A percentile compares a stretch with the other conserved stretches of the same genome.
Conservation (phyloP, 2,329 filamentous ascomycete genomes). For the Monosporascus sp. region DNA sequence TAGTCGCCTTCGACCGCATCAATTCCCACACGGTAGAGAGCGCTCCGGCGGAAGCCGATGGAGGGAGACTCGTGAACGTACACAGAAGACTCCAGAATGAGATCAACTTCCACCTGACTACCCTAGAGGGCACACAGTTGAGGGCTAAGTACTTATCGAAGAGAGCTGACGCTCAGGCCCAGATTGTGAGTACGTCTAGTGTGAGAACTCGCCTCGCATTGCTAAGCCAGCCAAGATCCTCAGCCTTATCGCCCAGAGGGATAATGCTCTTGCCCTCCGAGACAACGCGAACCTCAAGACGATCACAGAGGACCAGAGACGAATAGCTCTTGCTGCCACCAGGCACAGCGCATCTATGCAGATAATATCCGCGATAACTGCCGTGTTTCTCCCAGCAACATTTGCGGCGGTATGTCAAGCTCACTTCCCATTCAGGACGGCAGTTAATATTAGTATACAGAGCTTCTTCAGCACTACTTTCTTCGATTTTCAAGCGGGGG, state of each 20-base stretch:
- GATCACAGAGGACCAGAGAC: background rate
- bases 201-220: background rate
- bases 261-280: background rate
- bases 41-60: background rate
- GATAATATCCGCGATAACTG: background rate
- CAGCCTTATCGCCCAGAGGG: background rate
- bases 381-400: background rate
- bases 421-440: background rate
- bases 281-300: background rate
- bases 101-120: background rate
- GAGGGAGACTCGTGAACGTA: background rate
- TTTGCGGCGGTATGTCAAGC: background rate
- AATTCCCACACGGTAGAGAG: background rate
- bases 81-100: background rate
- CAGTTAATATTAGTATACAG: background rate
- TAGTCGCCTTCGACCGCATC: background rate
- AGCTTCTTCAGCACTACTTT: background rate
- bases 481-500: background rate
- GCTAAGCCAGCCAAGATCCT: background rate
- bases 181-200: background rate
- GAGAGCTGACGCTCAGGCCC: background rate
- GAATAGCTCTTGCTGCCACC: background rate
- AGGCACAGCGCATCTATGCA: background rate
- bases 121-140: background rate
- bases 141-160: background rate